phyloP scores from a whole-genome alignment of 768 basidiomycete genomes.

The Boletus rufocinnamomeus region DNA sequence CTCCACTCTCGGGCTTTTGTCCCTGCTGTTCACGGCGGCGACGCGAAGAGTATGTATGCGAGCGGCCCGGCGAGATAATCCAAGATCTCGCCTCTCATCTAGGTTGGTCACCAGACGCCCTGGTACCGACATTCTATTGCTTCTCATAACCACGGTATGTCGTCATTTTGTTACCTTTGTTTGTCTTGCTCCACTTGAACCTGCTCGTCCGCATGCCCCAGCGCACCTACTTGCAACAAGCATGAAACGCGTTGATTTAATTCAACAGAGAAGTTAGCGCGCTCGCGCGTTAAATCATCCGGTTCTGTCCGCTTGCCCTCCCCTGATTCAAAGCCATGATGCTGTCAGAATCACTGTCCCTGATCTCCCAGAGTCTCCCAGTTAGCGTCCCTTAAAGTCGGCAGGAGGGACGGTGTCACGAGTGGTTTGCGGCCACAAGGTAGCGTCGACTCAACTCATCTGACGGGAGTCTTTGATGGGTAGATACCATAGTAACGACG shows the following conservation, averaged over 20 bases:
- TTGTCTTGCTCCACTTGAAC: not conserved
- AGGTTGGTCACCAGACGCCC: not conserved
- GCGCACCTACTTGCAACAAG: no score
- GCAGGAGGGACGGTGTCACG: no score
- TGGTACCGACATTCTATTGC: not conserved
- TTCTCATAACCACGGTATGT: not conserved
- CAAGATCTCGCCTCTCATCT: not conserved
- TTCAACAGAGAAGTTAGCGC: not conserved
- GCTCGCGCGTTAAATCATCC: not conserved
- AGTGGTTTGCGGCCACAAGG: no score
- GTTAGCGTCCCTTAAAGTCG: no score
- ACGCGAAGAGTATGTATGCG: not conserved
- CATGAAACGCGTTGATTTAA: no score
- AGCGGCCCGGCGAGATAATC: not conserved
- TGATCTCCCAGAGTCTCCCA: not conserved
- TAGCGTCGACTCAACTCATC: no score
- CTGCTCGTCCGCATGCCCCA: not conserved
- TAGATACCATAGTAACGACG: no score
- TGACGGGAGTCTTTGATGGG: no score
- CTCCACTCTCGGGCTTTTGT: not conserved
- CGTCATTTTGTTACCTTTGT: not conserved
- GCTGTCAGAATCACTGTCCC: not conserved
- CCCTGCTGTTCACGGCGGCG: not conserved
- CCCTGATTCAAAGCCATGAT: conserved; percentile 1
- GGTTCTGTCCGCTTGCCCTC: not conserved